A percentile compares a stretch with the other conserved stretches of the same genome.
Evolutionary conservation across 2,329 filamentous ascomycete species (phyloP).

Genomic region (Sclerotinia borealis): DNA sequence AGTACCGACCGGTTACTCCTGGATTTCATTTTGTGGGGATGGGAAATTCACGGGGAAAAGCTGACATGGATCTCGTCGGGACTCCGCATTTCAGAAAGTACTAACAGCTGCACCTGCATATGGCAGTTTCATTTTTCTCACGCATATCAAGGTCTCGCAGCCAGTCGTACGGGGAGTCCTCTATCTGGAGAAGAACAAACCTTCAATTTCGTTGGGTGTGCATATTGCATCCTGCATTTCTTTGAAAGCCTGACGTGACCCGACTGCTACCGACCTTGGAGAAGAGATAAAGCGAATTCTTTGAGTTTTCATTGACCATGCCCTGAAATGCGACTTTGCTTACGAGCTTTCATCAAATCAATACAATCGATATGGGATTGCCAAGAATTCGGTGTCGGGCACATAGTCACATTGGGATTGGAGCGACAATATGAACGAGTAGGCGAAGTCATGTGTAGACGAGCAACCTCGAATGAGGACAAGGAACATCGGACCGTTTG

Average conservation of each 20-base stretch:
- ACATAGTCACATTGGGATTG: constrained; percentile 10
- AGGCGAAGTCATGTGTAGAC: constrained; percentile 3
- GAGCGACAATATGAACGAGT: background rate
- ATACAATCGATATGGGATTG: background rate
- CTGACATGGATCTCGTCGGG: background rate
- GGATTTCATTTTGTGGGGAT: background rate
- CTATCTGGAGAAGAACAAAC: background rate
- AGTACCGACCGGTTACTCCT: background rate
- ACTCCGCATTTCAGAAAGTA: constrained; percentile 9
- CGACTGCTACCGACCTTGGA: constrained; percentile 6
- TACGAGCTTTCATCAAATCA: constrained; percentile 5
- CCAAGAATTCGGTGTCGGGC: constrained; percentile 9
- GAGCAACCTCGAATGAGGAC: constrained; percentile 10
- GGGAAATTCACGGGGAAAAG: background rate
- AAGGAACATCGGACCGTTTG: constrained; percentile 17
- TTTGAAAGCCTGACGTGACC: constrained; percentile 9
- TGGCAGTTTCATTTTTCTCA: constrained; percentile 6
- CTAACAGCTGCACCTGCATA: constrained; percentile 14
- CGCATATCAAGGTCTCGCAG: background rate
- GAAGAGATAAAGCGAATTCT: background rate
- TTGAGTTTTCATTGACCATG: constrained; percentile 6
- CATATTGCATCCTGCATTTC: constrained; percentile 6
- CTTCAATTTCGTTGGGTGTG: constrained; percentile 1
- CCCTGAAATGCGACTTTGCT: constrained; percentile 6
- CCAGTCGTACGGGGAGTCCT: constrained; percentile 2